Percentiles rank a stretch among this genome's conserved stretches.
phyloP scores from a whole-genome alignment of 495 filamentous ascomycete genomes.

The Trypethelium eluteriae region DNA sequence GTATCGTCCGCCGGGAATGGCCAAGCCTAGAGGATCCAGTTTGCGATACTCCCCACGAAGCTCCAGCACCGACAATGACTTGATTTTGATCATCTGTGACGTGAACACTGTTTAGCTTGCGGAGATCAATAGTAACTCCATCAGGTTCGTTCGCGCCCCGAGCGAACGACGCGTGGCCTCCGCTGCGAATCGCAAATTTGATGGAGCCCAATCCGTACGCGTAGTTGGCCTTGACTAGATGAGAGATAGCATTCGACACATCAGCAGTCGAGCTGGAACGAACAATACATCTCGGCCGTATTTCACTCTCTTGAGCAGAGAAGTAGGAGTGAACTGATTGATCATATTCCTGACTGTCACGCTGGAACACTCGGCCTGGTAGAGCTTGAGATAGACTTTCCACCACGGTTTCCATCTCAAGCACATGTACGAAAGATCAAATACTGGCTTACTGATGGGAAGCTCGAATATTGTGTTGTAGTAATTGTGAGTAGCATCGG shows the following conservation, averaged over 20 bases:
- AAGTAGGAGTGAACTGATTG: not conserved
- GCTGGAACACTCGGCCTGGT: not conserved
- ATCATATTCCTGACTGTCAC: not conserved
- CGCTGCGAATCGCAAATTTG: conserved; percentile 1
- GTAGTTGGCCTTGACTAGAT: not conserved
- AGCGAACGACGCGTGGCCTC: not conserved
- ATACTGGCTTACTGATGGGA: no score
- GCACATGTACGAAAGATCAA: no score
- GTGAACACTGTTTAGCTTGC: conserved; percentile 39
- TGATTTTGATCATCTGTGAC: conserved; percentile 36
- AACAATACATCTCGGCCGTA: not conserved
- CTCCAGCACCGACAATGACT: conserved; percentile 23
- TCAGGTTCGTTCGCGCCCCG: not conserved
- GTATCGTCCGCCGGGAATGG: conserved; percentile 24
- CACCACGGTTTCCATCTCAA: not conserved
- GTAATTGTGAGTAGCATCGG: no score
- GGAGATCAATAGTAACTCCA: conserved; percentile 40
- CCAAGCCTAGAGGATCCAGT: conserved; percentile 15
- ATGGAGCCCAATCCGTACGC: not conserved
- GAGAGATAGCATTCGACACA: not conserved
- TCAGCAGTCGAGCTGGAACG: not conserved
- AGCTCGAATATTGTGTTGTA: no score
- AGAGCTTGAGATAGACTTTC: not conserved
- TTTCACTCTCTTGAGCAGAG: conserved; percentile 1
- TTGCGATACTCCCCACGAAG: conserved; percentile 21